Evolutionary conservation across 2,329 filamentous ascomycete species (phyloP), one percentile per base, ranked within the genome.

Genomic region (Hypoxylon sp.): DNA sequence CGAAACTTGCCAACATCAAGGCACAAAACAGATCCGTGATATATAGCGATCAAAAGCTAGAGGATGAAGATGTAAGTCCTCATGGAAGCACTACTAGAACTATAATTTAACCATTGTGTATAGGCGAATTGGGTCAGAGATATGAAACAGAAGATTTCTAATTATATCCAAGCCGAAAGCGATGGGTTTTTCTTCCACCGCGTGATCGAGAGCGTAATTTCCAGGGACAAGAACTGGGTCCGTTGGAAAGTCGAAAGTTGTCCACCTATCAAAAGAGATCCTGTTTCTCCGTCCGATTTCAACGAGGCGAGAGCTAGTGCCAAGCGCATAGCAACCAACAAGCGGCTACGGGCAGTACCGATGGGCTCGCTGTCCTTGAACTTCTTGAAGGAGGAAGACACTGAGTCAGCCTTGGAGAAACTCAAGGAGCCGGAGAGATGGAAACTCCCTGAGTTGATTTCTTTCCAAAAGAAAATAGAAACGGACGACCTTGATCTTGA

Each of bases 171-270:
- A 74, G 85, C 89, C 71, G 92, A 92, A 19, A 80, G 84, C 43
- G 94, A 97, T 73, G 95, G 95, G 28, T 91, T 92, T 67, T 97
- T 97, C 78, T 99, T 98, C 78, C 91, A 93, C 78, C 90, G 95
- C 39, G 97, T 98, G 87, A 93, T 99, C 30, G 94, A 98, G 76
- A 98, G 94, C 11, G 94, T 99, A 30, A 86, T 99, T 28, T 92
- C 93, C 22, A 87, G 95, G 67, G 95, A 99, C 78, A 98, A 97
- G 81, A 97, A 98, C 75, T 99, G 96, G 96, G 93, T 96, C 46
- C 90, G 93, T 66, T 99, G 95, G 95, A 99, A 99, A 80, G 90
- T 94, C 63, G 93, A 97, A 76, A 92, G 90, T 69, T 99, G 95
- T 75, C 92, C 93, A 22, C 87, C 90, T 5, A 98, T 99, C 73